These are phyloP conservation scores for Margaritispora aquatica DNA, from an alignment of 495 filamentous ascomycete species.

Conservation along the genomic window DNA sequence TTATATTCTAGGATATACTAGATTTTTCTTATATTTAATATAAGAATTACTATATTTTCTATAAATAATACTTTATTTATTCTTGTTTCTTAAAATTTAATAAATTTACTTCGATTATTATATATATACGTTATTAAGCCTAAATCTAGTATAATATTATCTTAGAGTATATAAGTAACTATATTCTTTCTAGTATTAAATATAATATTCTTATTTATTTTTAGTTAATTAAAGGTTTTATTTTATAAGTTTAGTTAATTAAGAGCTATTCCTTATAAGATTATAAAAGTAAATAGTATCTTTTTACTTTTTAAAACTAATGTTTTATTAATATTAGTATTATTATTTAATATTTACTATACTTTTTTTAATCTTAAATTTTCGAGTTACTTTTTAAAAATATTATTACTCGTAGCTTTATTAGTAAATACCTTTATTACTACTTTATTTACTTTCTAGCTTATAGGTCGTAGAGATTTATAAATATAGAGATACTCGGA, in stretches of 20 bases:
- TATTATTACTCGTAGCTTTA: neutral
- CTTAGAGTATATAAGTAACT: neutral
- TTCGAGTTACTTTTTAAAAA: neutral
- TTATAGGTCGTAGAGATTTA: neutral
- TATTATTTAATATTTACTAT: too few relatives aligned
- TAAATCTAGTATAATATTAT: neutral
- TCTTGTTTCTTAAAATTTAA: neutral
- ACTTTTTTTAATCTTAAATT: neutral
- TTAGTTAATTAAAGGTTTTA: too few relatives aligned
- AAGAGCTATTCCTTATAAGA: neutral
- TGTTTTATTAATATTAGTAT: neutral
- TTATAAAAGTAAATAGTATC: neutral
- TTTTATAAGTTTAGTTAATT: too few relatives aligned
- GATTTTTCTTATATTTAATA: neutral
- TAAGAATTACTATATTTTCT: neutral
- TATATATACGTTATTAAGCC: neutral
- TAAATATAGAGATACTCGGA: neutral
- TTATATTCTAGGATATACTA: neutral
- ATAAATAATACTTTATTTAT: neutral
- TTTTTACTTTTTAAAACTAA: neutral
- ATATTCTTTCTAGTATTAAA: neutral
- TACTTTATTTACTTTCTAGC: neutral
- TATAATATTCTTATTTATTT: neutral
- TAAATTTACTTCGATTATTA: neutral
- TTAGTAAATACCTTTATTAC: neutral